Percentiles rank a stretch among this genome's conserved stretches.
These are phyloP conservation scores for Fusarium abutilonis DNA, from an alignment of 2,329 filamentous ascomycete genomes.

Conservation along the genomic window DNA sequence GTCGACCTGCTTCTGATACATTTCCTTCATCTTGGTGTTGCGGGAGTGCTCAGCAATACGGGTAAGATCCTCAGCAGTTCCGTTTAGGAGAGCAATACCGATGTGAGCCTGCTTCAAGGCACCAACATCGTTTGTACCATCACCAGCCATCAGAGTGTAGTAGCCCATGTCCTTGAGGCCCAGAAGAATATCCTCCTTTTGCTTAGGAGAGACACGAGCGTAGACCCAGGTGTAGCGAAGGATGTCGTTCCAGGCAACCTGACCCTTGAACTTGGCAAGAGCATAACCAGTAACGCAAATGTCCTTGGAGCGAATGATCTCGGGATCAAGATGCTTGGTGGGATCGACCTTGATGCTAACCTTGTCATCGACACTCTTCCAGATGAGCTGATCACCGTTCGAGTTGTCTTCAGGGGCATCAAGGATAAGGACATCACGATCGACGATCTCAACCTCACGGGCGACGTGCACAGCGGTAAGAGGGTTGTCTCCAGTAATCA, in stretches of 20 bases:
- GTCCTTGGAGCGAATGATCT: constrained; percentile 87
- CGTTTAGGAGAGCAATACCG: constrained; percentile 94
- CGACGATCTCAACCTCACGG: constrained; percentile 94
- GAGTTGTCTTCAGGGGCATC: constrained; percentile 93
- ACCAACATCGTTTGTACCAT: constrained; percentile 97
- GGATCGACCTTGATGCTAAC: constrained; percentile 86
- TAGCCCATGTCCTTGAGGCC: constrained; percentile 97
- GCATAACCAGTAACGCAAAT: constrained; percentile 97
- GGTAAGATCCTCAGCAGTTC: constrained; percentile 87
- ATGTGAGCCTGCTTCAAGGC: constrained; percentile 98
- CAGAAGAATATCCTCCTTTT: constrained; percentile 98
- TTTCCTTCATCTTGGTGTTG: constrained; percentile 97
- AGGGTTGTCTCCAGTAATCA: constrained; percentile 99
- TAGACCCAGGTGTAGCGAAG: constrained; percentile 96
- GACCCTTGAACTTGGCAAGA: constrained; percentile 85
- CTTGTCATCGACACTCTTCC: constrained; percentile 95
- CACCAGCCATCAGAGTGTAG: constrained; percentile 98
- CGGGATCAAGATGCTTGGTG: constrained; percentile 78
- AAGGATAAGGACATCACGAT: constrained; percentile 92
- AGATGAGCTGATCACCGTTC: constrained; percentile 83
- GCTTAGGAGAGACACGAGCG: constrained; percentile 96
- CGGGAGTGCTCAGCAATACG: constrained; percentile 93
- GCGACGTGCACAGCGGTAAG: constrained; percentile 96
- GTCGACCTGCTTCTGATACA: constrained; percentile 94
- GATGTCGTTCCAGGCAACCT: constrained; percentile 78